phyloP scores from a whole-genome alignment of 73 alveolate species.

The Stentor coeruleus region DNA sequence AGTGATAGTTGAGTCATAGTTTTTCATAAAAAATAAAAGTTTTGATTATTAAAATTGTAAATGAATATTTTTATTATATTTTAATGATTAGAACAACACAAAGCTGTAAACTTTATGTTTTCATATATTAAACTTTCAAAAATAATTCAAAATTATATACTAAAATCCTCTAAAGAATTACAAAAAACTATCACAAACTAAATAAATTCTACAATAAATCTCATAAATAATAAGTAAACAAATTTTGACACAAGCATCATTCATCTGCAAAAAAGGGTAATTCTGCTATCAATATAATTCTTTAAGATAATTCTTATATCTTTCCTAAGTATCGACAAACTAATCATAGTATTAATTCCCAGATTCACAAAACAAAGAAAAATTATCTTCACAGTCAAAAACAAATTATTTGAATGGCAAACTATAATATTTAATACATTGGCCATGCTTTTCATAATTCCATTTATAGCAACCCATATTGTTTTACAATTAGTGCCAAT shows the following conservation, averaged over 20 bases:
- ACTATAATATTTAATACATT: neutral
- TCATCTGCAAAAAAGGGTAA: neutral
- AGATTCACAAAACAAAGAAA: neutral
- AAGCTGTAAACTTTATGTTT: too few relatives aligned
- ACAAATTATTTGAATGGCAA: neutral
- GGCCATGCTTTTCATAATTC: neutral
- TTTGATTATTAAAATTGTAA: too few relatives aligned
- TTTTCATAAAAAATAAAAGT: too few relatives aligned
- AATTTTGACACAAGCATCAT: neutral
- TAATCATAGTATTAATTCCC: neutral
- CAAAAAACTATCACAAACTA: too few relatives aligned
- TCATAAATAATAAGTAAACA: neutral
- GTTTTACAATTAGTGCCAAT: neutral
- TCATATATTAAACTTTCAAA: too few relatives aligned
- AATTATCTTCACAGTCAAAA: slow-evolving; percentile 10
- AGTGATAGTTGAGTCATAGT: too few relatives aligned
- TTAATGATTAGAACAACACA: too few relatives aligned
- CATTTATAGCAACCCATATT: neutral
- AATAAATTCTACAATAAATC: too few relatives aligned
- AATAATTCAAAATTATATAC: too few relatives aligned
- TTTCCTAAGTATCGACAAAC: neutral
- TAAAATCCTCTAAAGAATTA: too few relatives aligned
- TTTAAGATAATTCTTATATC: neutral
- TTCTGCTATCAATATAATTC: neutral
- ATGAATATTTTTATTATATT: too few relatives aligned